These are phyloP conservation scores for Podila horticola DNA, from an alignment of 192 early-diverging fungal species.

Conservation along the genomic window DNA sequence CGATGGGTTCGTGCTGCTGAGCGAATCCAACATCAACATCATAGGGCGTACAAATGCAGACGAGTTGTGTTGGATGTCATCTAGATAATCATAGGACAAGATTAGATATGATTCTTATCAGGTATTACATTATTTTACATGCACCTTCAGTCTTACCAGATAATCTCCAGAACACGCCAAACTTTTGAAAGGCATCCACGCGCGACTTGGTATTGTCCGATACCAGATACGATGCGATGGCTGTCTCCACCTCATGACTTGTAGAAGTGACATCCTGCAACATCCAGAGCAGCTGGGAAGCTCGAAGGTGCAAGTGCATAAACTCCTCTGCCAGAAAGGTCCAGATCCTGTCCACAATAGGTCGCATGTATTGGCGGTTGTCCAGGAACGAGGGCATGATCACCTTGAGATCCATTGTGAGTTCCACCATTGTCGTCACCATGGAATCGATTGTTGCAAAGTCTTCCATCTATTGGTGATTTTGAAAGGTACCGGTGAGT, in stretches of 20 bases:
- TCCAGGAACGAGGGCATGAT: constrained; percentile 39
- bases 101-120: background rate
- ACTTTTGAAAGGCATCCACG: constrained; percentile 63
- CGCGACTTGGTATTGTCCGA: constrained; percentile 43
- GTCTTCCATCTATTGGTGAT: constrained; percentile 21
- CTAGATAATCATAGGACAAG: background rate
- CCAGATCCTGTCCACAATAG: constrained; percentile 74
- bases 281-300: constrained; percentile 73
- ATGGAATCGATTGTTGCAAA: constrained; percentile 63
- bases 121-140: background rate
- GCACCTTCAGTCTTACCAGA: constrained; percentile 51
- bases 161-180: constrained; percentile 77
- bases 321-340: constrained; percentile 65
- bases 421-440: constrained; percentile 53
- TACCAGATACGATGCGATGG: constrained; percentile 63
- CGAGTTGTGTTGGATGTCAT: constrained; percentile 48
- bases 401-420: constrained; percentile 53
- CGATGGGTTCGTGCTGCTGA: constrained; percentile 62
- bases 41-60: constrained; percentile 77
- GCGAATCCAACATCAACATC: constrained; percentile 81
- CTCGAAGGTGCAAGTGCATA: constrained; percentile 66
- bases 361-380: constrained; percentile 39
- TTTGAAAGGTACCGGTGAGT: background rate
- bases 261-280: constrained; percentile 62
- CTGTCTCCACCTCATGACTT: constrained; percentile 69